These are phyloP conservation scores for Alternaria rosae DNA, from an alignment of 2,329 filamentous ascomycete genomes.

Conservation along the genomic window DNA sequence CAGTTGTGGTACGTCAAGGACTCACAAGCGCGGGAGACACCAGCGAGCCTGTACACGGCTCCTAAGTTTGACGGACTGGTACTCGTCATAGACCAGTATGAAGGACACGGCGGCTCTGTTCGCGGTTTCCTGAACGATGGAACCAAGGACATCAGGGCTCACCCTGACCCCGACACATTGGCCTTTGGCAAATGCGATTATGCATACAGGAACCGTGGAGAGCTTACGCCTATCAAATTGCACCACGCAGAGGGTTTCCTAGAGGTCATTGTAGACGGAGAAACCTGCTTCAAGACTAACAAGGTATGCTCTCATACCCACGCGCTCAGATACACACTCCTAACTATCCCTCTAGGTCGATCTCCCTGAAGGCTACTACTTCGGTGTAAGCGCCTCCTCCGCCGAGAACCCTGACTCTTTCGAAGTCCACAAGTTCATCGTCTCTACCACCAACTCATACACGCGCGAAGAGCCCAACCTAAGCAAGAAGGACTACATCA, in stretches of 20 bases:
- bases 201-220: conserved; percentile 88
- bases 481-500: conserved; percentile 30
- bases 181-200: conserved; percentile 95
- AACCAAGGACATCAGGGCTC: conserved; percentile 76
- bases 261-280: conserved; percentile 80
- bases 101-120: conserved; percentile 79
- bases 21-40: conserved; percentile 69
- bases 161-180: conserved; percentile 79
- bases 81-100: conserved; percentile 84
- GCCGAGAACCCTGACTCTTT: conserved; percentile 94
- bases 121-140: conserved; percentile 96
- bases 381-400: conserved; percentile 87
- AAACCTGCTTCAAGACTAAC: conserved; percentile 81
- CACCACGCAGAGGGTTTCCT: conserved; percentile 71
- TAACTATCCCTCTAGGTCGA: conserved; percentile 61
- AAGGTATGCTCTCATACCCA: conserved; percentile 53
- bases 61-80: conserved; percentile 89
- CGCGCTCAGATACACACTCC: neutral
- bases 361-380: conserved; percentile 80
- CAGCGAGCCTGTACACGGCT: conserved; percentile 83
- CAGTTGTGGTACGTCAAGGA: conserved; percentile 90
- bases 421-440: conserved; percentile 86
- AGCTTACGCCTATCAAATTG: conserved; percentile 80
- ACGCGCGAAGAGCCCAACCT: conserved; percentile 45
- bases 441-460: conserved; percentile 62